These are phyloP conservation scores for Oryza nivara DNA, from an alignment of 176 grass and related monocot genomes.

Conservation along the genomic window DNA sequence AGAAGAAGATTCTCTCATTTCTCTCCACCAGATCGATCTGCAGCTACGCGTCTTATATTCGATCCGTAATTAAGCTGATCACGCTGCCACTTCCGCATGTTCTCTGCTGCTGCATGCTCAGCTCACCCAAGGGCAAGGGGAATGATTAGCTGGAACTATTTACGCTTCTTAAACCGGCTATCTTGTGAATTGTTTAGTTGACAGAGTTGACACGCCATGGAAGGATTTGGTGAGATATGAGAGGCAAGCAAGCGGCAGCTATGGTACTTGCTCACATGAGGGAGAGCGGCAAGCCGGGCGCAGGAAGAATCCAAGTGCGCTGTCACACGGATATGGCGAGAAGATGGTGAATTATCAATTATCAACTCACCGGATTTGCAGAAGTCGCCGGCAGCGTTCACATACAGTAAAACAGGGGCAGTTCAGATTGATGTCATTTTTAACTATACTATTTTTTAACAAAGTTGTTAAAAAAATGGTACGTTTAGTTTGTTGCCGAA, in stretches of 20 bases:
- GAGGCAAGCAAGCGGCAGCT: neutral
- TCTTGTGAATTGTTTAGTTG: conserved; percentile 21
- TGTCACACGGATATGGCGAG: neutral
- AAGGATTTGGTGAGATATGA: neutral
- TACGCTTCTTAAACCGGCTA: neutral
- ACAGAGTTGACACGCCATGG: conserved; percentile 10
- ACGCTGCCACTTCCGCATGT: neutral
- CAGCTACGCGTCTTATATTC: conserved; percentile 35
- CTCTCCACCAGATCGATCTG: conserved; percentile 25
- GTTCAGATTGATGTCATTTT: no score
- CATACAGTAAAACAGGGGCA: no score
- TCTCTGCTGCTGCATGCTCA: neutral
- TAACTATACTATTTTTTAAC: no score
- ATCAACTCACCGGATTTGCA: no score
- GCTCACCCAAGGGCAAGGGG: neutral
- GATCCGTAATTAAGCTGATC: neutral
- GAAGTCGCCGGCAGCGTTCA: neutral
- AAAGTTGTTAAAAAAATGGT: no score
- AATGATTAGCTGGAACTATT: conserved; percentile 29
- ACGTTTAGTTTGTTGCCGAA: no score
- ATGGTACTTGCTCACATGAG: conserved; percentile 24
- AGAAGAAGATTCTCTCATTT: conserved; percentile 19
- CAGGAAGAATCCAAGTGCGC: conserved; percentile 24
- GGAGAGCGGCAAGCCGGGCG: no score
- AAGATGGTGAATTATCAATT: neutral